phyloP scores from a whole-genome alignment of 2,329 filamentous ascomycete species.

The Botrytis porri region DNA sequence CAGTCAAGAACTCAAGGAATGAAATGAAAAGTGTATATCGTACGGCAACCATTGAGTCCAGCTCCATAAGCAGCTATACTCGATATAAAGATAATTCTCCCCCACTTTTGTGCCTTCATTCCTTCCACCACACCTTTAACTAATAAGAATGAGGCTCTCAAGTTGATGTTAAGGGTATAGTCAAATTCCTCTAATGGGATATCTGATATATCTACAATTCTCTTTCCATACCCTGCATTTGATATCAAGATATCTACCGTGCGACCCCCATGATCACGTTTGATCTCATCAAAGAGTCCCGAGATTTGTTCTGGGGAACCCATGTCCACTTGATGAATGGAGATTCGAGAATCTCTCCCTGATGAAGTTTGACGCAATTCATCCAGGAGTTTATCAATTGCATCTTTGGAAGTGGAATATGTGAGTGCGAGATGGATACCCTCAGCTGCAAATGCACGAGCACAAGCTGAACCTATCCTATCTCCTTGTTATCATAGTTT shows the following conservation, averaged over 20 bases:
- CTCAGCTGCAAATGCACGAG: constrained; percentile 50
- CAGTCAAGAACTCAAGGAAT: not conserved
- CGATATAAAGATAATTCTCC: constrained; percentile 32
- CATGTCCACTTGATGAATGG: constrained; percentile 58
- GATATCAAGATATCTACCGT: constrained; percentile 60
- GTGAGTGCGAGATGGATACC: constrained; percentile 57
- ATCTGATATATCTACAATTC: constrained; percentile 43
- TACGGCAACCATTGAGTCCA: constrained; percentile 35
- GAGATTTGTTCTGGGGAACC: constrained; percentile 51
- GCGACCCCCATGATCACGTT: constrained; percentile 46
- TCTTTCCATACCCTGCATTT: constrained; percentile 65
- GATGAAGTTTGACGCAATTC: constrained; percentile 38
- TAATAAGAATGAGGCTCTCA: constrained; percentile 32
- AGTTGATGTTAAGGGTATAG: constrained; percentile 32
- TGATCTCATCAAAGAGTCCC: constrained; percentile 53
- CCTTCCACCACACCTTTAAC: constrained; percentile 31
- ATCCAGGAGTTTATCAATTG: constrained; percentile 45
- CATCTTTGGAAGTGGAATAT: constrained; percentile 49
- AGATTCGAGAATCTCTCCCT: constrained; percentile 42
- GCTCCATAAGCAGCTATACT: constrained; percentile 30
- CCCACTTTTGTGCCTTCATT: constrained; percentile 43
- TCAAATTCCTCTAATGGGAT: constrained; percentile 34
- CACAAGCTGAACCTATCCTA: constrained; percentile 60
- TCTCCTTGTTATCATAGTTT: not conserved
- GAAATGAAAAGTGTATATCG: constrained; percentile 2